Base-by-base conservation (phyloP, 768 basidiomycete genomes). In the Trametes maxima region DNA sequence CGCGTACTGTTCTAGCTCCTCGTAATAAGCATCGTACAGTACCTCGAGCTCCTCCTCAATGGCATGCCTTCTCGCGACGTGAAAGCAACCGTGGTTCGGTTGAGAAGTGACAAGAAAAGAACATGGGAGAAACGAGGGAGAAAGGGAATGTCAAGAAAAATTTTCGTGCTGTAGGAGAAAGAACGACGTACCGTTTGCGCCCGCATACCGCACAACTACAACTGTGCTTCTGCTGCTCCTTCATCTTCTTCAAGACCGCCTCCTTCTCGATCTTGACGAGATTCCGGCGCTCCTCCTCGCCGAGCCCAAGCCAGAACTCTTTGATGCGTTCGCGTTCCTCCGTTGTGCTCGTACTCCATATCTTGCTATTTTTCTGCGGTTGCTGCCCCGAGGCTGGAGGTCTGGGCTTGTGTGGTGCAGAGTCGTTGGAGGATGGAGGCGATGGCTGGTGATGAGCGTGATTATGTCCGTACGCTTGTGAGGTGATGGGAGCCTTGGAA, bases 1-100 rank as follows among this genome's bases (percentile, higher is more conserved):
- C 77, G 95, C 97, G 86, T 98, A 98, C 81, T 91, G 89, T 84
- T 97, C 94, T 82, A 99, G 89, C 84, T 98, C 96, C 77, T 97
- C 94, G 87, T 98, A 98, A 85, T 98, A 99, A 82, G 95, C 95
- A 85, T 98, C 96, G 86, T 99, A 99, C 79, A 98, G 89, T 81
- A 95, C 93, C 83, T 98, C 94, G 77, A 99, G 90, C 83, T 99
- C 97, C 80, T 95, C 93, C 82, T 99, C 97, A 81, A 99, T 98
- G 65, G 95, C 95, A 80, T 90, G 89, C 70, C 93, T 95, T 71
- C 68, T 61, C 63, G 55, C 50, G 56, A 46, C 54, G 59, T 62
- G 67, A 35, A 59, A 65, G 54, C 62, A 58, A 51, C 54, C 58
- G 36, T 59, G 53, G 62, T 24, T 59, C 63, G 59, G 72, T 67